A percentile compares a stretch with the other conserved stretches of the same genome.
phyloP scores from a whole-genome alignment of 108 stramenopile species.

The Cyclotella sp. region DNA sequence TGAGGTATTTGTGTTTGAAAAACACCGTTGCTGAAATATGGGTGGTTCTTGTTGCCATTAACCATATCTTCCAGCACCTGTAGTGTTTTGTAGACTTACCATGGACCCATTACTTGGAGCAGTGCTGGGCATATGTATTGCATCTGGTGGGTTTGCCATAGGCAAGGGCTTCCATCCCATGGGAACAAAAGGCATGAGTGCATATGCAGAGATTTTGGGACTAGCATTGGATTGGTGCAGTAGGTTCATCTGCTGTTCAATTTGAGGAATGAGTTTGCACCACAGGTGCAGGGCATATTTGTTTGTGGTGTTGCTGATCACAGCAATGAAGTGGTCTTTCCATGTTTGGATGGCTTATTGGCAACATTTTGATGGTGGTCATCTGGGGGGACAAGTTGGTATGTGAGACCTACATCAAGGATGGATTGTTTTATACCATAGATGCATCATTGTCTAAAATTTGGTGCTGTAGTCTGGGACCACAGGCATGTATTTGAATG shows the following conservation, averaged over 20 bases:
- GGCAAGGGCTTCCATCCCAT: slow-evolving; percentile 34
- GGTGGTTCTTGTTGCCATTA: not conserved
- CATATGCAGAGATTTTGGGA: slow-evolving; percentile 27
- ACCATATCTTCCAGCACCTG: slow-evolving; percentile 18
- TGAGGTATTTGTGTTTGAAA: slow-evolving; percentile 15
- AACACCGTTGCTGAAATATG: slow-evolving; percentile 1
- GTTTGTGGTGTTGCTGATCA: slow-evolving; percentile 30
- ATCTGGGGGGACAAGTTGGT: too few relatives aligned
- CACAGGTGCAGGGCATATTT: slow-evolving; percentile 44
- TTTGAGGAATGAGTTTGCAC: slow-evolving; percentile 50
- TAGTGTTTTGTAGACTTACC: slow-evolving; percentile 20
- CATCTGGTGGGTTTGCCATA: slow-evolving; percentile 30
- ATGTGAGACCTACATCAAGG: too few relatives aligned
- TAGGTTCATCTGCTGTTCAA: slow-evolving; percentile 37
- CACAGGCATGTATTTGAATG: too few relatives aligned
- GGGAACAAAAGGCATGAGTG: slow-evolving; percentile 41
- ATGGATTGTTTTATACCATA: too few relatives aligned
- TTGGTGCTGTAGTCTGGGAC: too few relatives aligned
- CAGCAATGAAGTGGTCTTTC: slow-evolving; percentile 52
- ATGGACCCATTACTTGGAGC: slow-evolving; percentile 6
- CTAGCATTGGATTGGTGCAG: slow-evolving; percentile 43
- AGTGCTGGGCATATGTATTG: slow-evolving; percentile 12
- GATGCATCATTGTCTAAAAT: too few relatives aligned
- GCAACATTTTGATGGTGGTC: too few relatives aligned
- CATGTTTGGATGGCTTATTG: slow-evolving; percentile 47